Percentiles rank a stretch among this genome's conserved stretches.
phyloP scores from a whole-genome alignment of 768 basidiomycete genomes.

The Suillus paluster region DNA sequence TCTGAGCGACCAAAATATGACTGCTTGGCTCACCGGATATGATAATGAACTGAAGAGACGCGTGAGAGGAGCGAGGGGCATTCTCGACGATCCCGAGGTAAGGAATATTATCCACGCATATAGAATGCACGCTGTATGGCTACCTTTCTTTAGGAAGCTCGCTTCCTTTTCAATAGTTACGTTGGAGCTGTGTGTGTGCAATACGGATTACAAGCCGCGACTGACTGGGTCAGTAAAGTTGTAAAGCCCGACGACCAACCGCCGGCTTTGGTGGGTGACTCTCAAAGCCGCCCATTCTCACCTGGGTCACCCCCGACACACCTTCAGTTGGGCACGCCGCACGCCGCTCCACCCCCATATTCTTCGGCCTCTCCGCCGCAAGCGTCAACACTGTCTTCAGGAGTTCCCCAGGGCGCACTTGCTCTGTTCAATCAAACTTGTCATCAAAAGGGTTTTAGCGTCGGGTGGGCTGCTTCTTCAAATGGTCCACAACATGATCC shows the following conservation, averaged over 20 bases:
- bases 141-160: constrained; percentile 41
- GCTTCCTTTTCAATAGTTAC: constrained; percentile 60
- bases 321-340: constrained; percentile 11
- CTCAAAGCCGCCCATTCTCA: constrained; percentile 16
- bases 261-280: constrained; percentile 18
- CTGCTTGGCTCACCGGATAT: constrained; percentile 55
- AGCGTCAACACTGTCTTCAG: constrained; percentile 21
- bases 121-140: background rate
- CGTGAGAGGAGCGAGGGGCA: constrained; percentile 29
- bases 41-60: constrained; percentile 54
- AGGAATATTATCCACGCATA: background rate
- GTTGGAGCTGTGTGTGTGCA: constrained; percentile 68
- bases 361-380: constrained; percentile 19
- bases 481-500: constrained; percentile 58
- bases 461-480: constrained; percentile 52
- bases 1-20: constrained; percentile 44
- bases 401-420: constrained; percentile 36
- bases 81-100: constrained; percentile 39
- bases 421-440: constrained; percentile 59
- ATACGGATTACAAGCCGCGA: constrained; percentile 51
- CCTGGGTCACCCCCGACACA: constrained; percentile 23
- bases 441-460: constrained; percentile 43
- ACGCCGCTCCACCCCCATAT: constrained; percentile 26
- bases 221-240: constrained; percentile 62
- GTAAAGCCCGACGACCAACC: constrained; percentile 49